Evolutionary conservation across 140 eudicot species (phyloP).

Genomic region (Oenanthe javanica): DNA sequence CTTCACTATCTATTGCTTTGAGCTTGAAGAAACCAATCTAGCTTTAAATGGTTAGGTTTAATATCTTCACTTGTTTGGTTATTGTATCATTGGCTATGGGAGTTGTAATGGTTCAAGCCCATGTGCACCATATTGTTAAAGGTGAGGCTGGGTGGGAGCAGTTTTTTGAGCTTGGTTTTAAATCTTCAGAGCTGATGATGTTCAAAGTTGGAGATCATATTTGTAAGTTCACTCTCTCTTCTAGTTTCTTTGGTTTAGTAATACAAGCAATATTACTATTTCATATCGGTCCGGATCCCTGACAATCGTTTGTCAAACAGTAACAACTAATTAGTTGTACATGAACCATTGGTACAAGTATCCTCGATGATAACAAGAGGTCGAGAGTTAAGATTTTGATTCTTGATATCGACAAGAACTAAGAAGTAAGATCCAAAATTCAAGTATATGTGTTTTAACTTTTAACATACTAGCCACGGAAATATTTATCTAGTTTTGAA

Average conservation of each 20-base stretch:
- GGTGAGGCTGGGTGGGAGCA: not conserved
- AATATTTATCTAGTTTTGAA: no score
- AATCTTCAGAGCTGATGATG: not conserved
- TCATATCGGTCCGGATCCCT: no score
- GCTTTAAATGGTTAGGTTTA: not conserved
- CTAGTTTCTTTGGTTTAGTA: not conserved
- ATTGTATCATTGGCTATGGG: not conserved
- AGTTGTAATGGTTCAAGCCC: not conserved
- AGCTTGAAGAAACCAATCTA: not conserved
- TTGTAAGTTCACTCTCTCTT: not conserved
- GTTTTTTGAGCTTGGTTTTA: not conserved
- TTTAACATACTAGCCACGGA: no score
- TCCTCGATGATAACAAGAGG: not conserved
- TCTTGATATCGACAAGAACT: no score
- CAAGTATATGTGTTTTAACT: no score
- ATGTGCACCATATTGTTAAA: slow-evolving; percentile 8
- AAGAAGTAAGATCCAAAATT: no score
- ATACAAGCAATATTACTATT: not conserved
- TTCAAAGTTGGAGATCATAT: slow-evolving; percentile 7
- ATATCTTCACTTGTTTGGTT: not conserved
- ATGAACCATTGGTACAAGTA: no score
- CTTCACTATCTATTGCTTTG: not conserved
- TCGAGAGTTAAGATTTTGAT: not conserved
- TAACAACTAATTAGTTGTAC: no score
- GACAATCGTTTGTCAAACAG: no score